These are phyloP conservation scores for Trichopus zeylanicus DNA, from an alignment of 116 monocot species.

Conservation along the genomic window DNA sequence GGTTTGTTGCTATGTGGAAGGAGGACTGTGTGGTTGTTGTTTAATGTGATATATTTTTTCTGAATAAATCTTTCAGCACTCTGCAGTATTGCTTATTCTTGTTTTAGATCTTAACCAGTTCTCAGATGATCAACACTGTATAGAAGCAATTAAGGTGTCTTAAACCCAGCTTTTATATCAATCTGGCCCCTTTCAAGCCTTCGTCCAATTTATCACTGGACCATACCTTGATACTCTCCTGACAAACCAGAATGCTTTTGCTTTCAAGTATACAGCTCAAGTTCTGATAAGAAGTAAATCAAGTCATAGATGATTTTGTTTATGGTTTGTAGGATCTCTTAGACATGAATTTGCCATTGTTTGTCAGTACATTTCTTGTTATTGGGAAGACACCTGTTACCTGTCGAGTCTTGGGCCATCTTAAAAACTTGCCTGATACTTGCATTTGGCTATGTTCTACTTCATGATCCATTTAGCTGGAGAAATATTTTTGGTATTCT, in stretches of 20 bases:
- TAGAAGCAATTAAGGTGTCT: slow-evolving; percentile 91
- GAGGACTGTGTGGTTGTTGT: too few relatives aligned
- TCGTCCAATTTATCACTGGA: slow-evolving; percentile 55
- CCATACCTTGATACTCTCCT: slow-evolving; percentile 90
- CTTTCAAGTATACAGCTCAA: slow-evolving; percentile 72
- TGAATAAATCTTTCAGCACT: neutral
- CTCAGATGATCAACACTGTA: slow-evolving; percentile 94
- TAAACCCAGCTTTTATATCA: slow-evolving; percentile 94
- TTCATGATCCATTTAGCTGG: slow-evolving; percentile 89
- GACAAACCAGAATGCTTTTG: slow-evolving; percentile 78
- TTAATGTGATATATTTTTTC: too few relatives aligned
- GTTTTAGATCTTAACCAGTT: slow-evolving; percentile 31
- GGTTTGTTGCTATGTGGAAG: too few relatives aligned
- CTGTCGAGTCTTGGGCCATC: slow-evolving; percentile 86
- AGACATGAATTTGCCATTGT: neutral
- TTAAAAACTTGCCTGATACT: slow-evolving; percentile 90
- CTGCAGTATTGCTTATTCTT: neutral
- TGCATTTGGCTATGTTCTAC: slow-evolving; percentile 75
- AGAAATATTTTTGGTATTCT: slow-evolving; percentile 74
- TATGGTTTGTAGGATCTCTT: neutral
- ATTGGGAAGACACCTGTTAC: slow-evolving; percentile 91
- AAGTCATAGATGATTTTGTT: neutral
- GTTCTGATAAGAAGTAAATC: slow-evolving; percentile 47
- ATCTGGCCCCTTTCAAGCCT: slow-evolving; percentile 86
- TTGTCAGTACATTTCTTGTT: slow-evolving; percentile 90